phyloP scores from a whole-genome alignment of 2,329 filamentous ascomycete species.

The Aureobasidium sp. region DNA sequence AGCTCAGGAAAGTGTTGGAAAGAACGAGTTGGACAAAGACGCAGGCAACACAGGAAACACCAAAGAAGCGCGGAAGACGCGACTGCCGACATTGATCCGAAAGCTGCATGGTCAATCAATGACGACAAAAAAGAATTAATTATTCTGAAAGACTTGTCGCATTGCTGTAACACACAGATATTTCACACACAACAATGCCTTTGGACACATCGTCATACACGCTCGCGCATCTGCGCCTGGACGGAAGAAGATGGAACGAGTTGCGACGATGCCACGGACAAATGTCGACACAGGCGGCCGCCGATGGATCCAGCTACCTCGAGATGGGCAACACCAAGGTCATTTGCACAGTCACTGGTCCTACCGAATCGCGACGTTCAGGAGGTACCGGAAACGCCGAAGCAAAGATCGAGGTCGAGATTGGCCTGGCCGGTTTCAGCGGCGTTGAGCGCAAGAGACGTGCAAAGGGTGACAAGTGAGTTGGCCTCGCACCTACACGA shows the following conservation, averaged over 20 bases:
- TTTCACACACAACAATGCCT: slow-evolving; percentile 57
- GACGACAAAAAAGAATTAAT: slow-evolving; percentile 2
- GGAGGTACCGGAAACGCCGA: slow-evolving; percentile 39
- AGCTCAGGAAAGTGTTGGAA: not conserved
- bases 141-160: not conserved
- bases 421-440: slow-evolving; percentile 80
- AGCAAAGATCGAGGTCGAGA: slow-evolving; percentile 68
- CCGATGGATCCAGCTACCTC: slow-evolving; percentile 87
- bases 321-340: slow-evolving; percentile 98
- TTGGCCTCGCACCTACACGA: slow-evolving; percentile 11
- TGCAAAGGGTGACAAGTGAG: slow-evolving; percentile 69
- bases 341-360: slow-evolving; percentile 84
- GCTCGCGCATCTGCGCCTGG: slow-evolving; percentile 60
- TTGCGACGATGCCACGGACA: slow-evolving; percentile 80
- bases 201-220: slow-evolving; percentile 91
- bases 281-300: slow-evolving; percentile 84
- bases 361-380: slow-evolving; percentile 57
- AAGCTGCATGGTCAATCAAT: not conserved
- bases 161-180: not conserved
- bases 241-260: slow-evolving; percentile 93
- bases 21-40: not conserved
- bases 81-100: slow-evolving; percentile 1
- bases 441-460: slow-evolving; percentile 75
- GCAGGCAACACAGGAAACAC: not conserved
- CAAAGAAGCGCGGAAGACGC: not conserved